Base-by-base conservation (phyloP, 257 asterid species). In the Solanum peruvianum region DNA sequence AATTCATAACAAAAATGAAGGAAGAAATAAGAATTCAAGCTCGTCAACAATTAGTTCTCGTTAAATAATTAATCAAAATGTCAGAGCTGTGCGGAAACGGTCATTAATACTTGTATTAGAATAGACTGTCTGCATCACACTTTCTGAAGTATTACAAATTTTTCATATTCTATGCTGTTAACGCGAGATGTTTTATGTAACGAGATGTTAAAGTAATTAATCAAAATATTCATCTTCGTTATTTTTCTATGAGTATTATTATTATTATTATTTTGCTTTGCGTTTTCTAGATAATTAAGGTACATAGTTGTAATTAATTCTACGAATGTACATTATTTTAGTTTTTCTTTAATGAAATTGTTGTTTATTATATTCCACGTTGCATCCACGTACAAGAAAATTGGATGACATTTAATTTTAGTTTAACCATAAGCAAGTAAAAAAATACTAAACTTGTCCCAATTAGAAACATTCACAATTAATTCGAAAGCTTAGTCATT, bases 1-100 rank as follows among this genome's bases (percentile, higher is more conserved):
- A 91, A 29, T 91, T 91, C 49, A 91, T 91, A n/a, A 86, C 87
- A 56, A 91, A 76, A 82, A 89, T 89, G 91, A 91, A 89, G 90
- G 91, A 89, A 81, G 91, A 88, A 23, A 76, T 91, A 20, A 89
- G 93, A 86, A 80, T 91, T 21, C 89, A 89, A 72, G 88, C 91
- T 85, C 89, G 84, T 21, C 90, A 91, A 25, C 89, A 86, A 15
- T 62, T 87, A 23, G 86, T 89, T 23, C 33, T 67, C 41, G 90
- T 90, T 16, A 90, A 87, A 29, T 90, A 85, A 88, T 81, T 8
- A 76, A 73, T 37, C 29, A 21, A 72, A 20, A 73, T 73, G 5
- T 33, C 25, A 27, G 3, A 33, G 1, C 0, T 1, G 8, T 8
- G 7, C 1, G 0, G 0, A 71, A 71, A 2, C 27, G 4, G 1